Percentiles rank a stretch among this genome's conserved stretches.
Conservation (phyloP, 176 grass and related monocot species). For the Triticum monococcum region DNA sequence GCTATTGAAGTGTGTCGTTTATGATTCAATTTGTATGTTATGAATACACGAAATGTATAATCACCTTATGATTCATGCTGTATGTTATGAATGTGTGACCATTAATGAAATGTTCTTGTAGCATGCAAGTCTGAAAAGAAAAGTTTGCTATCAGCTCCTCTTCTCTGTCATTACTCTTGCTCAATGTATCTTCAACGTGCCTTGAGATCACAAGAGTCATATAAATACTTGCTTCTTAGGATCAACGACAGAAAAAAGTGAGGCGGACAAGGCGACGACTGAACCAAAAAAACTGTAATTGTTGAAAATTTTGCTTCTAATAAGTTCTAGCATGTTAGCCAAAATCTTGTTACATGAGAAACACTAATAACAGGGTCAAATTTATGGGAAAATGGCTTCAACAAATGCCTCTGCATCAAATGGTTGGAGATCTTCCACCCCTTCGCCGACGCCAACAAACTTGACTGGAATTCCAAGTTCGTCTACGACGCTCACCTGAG, state of each 20-base stretch:
- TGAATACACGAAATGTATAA: not conserved
- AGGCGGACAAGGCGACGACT: too few relatives aligned
- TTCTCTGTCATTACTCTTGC: not conserved
- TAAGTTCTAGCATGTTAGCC: conserved; percentile 1
- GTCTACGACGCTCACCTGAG: conserved; percentile 91
- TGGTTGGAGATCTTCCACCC: conserved; percentile 90
- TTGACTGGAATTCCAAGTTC: conserved; percentile 96
- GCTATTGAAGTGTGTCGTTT: not conserved
- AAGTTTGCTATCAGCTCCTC: not conserved
- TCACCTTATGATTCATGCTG: not conserved
- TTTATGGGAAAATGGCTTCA: conserved; percentile 88
- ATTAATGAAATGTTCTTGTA: not conserved
- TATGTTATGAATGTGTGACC: not conserved
- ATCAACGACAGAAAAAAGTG: not conserved
- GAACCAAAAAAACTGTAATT: not conserved
- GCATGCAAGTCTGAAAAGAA: not conserved
- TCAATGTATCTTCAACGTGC: not conserved
- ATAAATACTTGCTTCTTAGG: not conserved
- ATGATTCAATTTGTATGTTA: not conserved
- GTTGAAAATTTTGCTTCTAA: conserved; percentile 14
- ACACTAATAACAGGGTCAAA: not conserved
- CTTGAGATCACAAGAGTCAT: not conserved
- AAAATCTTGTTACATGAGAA: not conserved
- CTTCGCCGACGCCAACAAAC: conserved; percentile 93
- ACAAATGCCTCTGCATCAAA: conserved; percentile 94